Evolutionary conservation across 2,329 filamentous ascomycete genomes (phyloP), one percentile per base, ranked within the genome.

Genomic region (Daldinia eschscholtzii): DNA sequence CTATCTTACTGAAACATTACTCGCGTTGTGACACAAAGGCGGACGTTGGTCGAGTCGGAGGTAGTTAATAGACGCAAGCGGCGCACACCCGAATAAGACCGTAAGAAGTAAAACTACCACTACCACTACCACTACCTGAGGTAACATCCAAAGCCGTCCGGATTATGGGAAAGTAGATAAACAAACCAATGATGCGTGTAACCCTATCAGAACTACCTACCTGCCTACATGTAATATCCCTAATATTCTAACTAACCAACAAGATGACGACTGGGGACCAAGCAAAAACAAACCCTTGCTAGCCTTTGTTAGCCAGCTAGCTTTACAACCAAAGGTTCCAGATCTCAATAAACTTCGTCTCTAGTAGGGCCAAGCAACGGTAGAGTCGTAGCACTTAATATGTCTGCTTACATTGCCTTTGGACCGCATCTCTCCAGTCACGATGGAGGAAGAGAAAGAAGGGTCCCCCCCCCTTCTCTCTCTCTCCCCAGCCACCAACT

Each of bases 111-210:
- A 23, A 23, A 23, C 20, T 23, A 23, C 20, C 20, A 23, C 20
- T 23, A 23, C 20, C 20, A 23, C 2, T 23, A 23, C 20, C 20
- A 23, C 20, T 23, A 35, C 35, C 35, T 15, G 4, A 13, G 10
- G 65, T 65, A 61, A 60, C 65, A 69, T 64, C 57, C 60, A 61
- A 57, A 64, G 50, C 57, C 46, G 37, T 42, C 44, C 39, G 33
- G 52, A 69, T 41, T 62, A 50, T 67, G 65, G 65, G 56, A 66
- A 61, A 68, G 64, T 71, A 61, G 66, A 61, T 71, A 39, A 71
- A 71, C 63, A 71, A 60, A 65, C 53, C 69, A 10, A 39, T 13
- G 58, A 69, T 65, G 65, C 69, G 66, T 71, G 69, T 41, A 67
- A 71, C 66, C 59, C 63, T 65, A 63, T 68, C 41, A 59, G 26